phyloP scores from a whole-genome alignment of 164 flowering plant genomes.

The Sedum album region DNA sequence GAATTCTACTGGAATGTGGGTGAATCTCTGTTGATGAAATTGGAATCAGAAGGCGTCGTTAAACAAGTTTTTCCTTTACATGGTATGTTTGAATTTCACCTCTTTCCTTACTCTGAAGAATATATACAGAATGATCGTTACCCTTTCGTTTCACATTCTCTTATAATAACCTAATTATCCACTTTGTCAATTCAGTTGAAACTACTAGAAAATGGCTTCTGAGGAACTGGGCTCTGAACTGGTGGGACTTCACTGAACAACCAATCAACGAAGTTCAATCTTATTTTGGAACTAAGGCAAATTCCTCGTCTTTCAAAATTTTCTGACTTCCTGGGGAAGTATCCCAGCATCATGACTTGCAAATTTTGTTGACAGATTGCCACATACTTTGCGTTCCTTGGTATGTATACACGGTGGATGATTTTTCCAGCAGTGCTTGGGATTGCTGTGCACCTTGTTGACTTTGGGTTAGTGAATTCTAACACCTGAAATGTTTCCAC shows the following conservation, averaged over 20 bases:
- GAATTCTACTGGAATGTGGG: constrained; percentile 55
- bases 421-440: constrained; percentile 80
- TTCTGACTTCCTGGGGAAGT: background rate
- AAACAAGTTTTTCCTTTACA: constrained; percentile 81
- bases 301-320: background rate
- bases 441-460: constrained; percentile 47
- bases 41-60: constrained; percentile 57
- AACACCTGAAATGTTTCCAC: background rate
- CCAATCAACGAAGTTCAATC: constrained; percentile 84
- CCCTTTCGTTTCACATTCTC: constrained; percentile 10
- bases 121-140: too few relatives aligned
- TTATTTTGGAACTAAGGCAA: constrained; percentile 84
- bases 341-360: background rate
- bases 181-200: constrained; percentile 43
- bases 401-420: constrained; percentile 90
- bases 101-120: background rate
- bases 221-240: constrained; percentile 78
- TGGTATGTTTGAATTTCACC: constrained; percentile 39
- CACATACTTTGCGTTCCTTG: constrained; percentile 81
- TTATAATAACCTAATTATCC: constrained; percentile 12
- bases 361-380: constrained; percentile 48
- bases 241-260: constrained; percentile 66
- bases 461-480: constrained; percentile 54
- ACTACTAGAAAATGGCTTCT: constrained; percentile 62
- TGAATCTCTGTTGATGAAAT: constrained; percentile 47